Conservation (phyloP, 2,329 filamentous ascomycete species). For the Talaromyces sp. region DNA sequence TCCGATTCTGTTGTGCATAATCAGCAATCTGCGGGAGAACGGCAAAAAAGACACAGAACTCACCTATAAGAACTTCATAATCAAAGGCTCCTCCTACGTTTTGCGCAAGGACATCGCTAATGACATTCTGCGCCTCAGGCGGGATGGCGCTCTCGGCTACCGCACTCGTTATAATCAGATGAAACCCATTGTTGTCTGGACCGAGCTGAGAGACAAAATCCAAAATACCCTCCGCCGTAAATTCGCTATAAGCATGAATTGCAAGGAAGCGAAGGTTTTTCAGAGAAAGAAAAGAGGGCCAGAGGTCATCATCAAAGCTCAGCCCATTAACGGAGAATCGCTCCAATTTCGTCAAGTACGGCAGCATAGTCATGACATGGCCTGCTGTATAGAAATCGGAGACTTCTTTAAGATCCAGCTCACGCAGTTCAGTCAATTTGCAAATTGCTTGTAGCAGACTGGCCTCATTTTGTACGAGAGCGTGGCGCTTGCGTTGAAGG, state of each 20-base stretch:
- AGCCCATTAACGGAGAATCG: slow-evolving; percentile 30
- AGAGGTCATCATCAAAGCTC: slow-evolving; percentile 26
- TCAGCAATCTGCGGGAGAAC: background rate
- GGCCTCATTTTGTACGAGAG: slow-evolving; percentile 23
- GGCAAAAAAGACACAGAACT: background rate
- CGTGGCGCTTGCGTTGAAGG: slow-evolving; percentile 28
- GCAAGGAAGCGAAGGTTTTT: slow-evolving; percentile 26
- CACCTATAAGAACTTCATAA: slow-evolving; percentile 16
- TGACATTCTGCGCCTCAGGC: slow-evolving; percentile 24
- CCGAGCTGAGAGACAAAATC: slow-evolving; percentile 20
- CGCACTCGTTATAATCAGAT: slow-evolving; percentile 26
- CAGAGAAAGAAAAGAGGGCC: slow-evolving; percentile 23
- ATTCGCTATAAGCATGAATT: slow-evolving; percentile 31
- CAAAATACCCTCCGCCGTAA: slow-evolving; percentile 27
- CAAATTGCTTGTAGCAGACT: slow-evolving; percentile 28
- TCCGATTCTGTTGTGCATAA: background rate
- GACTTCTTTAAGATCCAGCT: slow-evolving; percentile 31
- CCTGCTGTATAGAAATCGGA: slow-evolving; percentile 29
- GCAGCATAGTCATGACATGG: slow-evolving; percentile 26
- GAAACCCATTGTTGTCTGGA: slow-evolving; percentile 27
- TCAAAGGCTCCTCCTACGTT: slow-evolving; percentile 23
- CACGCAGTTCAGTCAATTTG: slow-evolving; percentile 25
- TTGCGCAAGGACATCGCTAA: slow-evolving; percentile 23
- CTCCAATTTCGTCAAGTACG: slow-evolving; percentile 28
- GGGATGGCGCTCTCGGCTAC: slow-evolving; percentile 17